Base-by-base conservation (phyloP, 495 filamentous ascomycete species). In the Aspergillus panamensis region DNA sequence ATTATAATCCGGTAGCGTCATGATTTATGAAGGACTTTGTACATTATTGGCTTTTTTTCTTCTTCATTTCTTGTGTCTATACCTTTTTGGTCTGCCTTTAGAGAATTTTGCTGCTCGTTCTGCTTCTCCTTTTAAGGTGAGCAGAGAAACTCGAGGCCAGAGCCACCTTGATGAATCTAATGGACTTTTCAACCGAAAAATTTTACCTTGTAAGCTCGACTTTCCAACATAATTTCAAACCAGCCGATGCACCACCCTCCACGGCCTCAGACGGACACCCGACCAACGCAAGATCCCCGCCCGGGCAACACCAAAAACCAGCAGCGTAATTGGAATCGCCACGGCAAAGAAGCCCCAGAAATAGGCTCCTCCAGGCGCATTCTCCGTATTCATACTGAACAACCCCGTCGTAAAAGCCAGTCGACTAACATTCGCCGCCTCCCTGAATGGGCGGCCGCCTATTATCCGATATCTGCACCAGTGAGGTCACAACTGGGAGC, bases 1-100 rank as follows among this genome's bases (percentile, higher is more conserved):
- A 55, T 53, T 56, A 48, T 63, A 64, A 64, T 58, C 62, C 50
- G 62, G 53, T 57, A 64, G 62, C 49, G 50, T 63, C 59, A 64
- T 60, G 62, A 64, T 58, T 64, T 58, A 64, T 60, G 62, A 64
- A 58, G 56, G 30, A 58, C 53, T 44, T 44, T 57, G 55, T 57
- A 53, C 45, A 53, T 47, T 59, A 59, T 59, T 58, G 21, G 19
- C 21, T 10, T 31, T 42, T n/a, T 33, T 59, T 60, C 16, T 44
- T 59, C 44, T 30, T 60, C 21, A 32, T 16, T 40, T 40, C 37
- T 40, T 40, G 3, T 40, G 37, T 40, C 37, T 40, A 40, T 40
- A 40, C 6, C 37, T 40, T 40, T 40, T 40, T 25, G 37, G 37
- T 40, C 37, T 40, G 16, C 37, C 37, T 14, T 14, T 13, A 5